Evolutionary conservation across 2,329 filamentous ascomycete species (phyloP).

Genomic region (Colletotrichum nymphaeae): DNA sequence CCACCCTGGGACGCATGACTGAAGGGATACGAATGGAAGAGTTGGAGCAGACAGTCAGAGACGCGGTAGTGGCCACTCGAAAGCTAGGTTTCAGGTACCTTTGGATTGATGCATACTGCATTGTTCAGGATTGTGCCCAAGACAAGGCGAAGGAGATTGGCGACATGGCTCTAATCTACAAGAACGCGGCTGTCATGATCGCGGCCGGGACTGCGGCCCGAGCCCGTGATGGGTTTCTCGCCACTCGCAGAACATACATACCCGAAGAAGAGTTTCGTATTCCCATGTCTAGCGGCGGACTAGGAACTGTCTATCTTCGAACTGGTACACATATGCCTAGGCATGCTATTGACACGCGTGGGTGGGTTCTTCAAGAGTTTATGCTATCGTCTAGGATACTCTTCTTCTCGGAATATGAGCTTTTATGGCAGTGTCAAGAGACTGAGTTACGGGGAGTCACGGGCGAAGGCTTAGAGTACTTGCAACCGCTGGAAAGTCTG

Average conservation of each 20-base stretch:
- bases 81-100: constrained; percentile 32
- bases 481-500: constrained; percentile 15
- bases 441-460: constrained; percentile 21
- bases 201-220: neutral
- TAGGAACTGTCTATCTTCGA: constrained; percentile 7
- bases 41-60: constrained; percentile 22
- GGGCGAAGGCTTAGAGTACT: neutral
- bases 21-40: neutral
- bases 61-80: constrained; percentile 27
- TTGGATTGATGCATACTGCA: constrained; percentile 38
- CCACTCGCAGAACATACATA: neutral
- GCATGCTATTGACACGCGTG: constrained; percentile 31
- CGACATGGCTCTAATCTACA: constrained; percentile 31
- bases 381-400: constrained; percentile 37
- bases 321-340: neutral
- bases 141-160: constrained; percentile 32
- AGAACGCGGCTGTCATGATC: constrained; percentile 25
- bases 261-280: neutral
- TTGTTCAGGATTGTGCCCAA: constrained; percentile 33
- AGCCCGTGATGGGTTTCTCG: constrained; percentile 11
- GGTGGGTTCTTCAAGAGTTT: constrained; percentile 37
- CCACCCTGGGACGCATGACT: neutral
- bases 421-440: constrained; percentile 37
- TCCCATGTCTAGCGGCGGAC: neutral
- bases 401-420: constrained; percentile 34